Evolutionary conservation across 2,329 filamentous ascomycete species (phyloP), one percentile per base, ranked within the genome.

Genomic region (Pseudophaeomoniella oleicola): DNA sequence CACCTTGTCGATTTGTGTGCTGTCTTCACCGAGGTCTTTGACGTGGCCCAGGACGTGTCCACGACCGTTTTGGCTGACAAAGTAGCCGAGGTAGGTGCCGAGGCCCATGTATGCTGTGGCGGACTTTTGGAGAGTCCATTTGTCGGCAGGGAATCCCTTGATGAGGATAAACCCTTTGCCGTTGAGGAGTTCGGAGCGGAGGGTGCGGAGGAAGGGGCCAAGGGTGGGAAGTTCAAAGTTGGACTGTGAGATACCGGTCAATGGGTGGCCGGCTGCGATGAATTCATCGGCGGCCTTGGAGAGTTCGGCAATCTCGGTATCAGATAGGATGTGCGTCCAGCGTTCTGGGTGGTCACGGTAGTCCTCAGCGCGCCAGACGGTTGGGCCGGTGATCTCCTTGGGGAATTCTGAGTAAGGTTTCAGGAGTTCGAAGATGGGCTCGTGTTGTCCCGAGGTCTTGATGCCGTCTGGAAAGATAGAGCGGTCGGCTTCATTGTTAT

Each of bases 21-120:
- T 68, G 54, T 92, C 84, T 46, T 87, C 85, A 32, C 83, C 82
- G 3, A 90, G 70, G 58, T 92, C 85, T 60, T 92, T 88, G 48
- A 92, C 85, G 55, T 93, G 85, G 5, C 85, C 85, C 1, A 93
- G 71, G 6, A 92, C 81, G 58, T 92, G 85, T 32, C 85, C 85
- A 13, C 75, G 73, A 13, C 78, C 77, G 61, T 94, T 93, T 52
- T 94, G 86, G 16, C 75, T 82, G 30, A 93, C 75, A 44, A 90
- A 88, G 63, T 92, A 90, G 40, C 86, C 85, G 6, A 93, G 69
- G 56, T 93, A 79, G 4, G 81, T 83, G 30, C 82, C 79, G 2
- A 94, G 68, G 3, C 86, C 86, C 78, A 93, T 87, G 61, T 92
- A 93, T n/a, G 80, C 84, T 9, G 85, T 76, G 5, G 84, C 84